Evolutionary conservation across 352 stramenopile genomes (phyloP), one percentile per base, ranked within the genome.

Genomic region (Globisporangium polare): DNA sequence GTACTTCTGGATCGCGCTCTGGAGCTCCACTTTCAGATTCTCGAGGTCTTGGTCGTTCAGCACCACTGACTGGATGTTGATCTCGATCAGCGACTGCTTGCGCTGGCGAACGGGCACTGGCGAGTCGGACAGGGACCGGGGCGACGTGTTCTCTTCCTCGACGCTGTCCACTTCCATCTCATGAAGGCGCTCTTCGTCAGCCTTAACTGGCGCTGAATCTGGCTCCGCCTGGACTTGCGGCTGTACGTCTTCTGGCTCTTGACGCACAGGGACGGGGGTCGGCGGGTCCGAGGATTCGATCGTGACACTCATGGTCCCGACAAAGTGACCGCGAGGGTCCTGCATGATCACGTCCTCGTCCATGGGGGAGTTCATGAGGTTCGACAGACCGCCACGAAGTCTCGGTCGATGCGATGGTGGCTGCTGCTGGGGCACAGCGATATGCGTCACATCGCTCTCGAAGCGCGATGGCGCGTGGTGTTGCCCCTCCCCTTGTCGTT

Each of bases 291-390:
- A 24, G n/a, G n/a, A 17, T 33, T 66, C 37, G 10, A 33, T 55
- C 9, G 49, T 62, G 33, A 22, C n/a, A 8, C n/a, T 53, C 15
- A 31, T 55, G 8, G 43, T 49, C 18, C 39, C 45, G 7, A 20
- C 13, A 24, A 31, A 20, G 27, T 58, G 53, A 12, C 53, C 53
- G 26, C 58, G 58, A 33, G 56, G 56, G 39, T 60, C 53, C 53
- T 60, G 53, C 62, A 69, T 63, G 29, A 62, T 55, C 20, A 62
- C 66, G 51, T 78, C 71, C n/a, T 74, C 67, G 35, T 72, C 68
- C 62, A 73, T 70, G 1, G 79, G 79, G 29, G 78, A 85, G 68
- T 88, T 88, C 73, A 89, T 89, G 67, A 89, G 73, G 37, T 68
- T 80, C 2, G 78, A 86, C 50, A 89, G 69, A 3, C 68, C 75